Conservation (phyloP, 352 stramenopile species). For the Thalassiosira pacifica region DNA sequence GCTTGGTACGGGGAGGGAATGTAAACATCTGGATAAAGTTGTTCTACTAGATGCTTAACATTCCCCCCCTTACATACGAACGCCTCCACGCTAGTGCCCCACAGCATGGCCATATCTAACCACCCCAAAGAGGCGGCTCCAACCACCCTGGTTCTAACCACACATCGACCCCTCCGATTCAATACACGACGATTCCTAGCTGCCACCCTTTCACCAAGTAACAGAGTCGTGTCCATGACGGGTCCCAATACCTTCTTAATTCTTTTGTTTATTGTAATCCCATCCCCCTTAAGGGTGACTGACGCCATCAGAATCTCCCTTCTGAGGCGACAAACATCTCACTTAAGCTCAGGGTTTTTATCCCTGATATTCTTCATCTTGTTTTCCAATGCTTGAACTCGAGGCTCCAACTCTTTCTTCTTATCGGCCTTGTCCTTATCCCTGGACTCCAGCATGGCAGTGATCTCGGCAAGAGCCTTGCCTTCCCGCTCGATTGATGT, state of each 20-base stretch:
- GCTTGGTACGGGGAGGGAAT: background rate
- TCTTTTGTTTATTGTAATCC: too few species aligned
- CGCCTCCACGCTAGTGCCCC: background rate
- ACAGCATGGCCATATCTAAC: too few species aligned
- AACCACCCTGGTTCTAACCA: background rate
- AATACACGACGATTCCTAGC: too few species aligned
- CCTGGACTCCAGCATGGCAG: background rate
- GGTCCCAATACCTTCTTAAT: too few species aligned
- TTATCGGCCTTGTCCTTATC: background rate
- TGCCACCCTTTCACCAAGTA: too few species aligned
- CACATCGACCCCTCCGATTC: slow-evolving; percentile 6
- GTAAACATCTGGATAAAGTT: too few species aligned
- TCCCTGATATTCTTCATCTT: too few species aligned
- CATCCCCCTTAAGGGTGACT: background rate
- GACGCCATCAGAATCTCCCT: background rate
- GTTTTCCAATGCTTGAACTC: slow-evolving; percentile 4
- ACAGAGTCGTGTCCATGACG: too few species aligned
- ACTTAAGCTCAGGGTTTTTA: too few species aligned
- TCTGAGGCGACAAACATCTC: slow-evolving; percentile 10
- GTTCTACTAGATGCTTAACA: background rate
- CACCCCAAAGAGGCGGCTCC: background rate
- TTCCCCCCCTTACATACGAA: slow-evolving; percentile 6
- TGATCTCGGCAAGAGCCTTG: background rate
- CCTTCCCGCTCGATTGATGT: background rate
- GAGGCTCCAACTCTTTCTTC: background rate